A percentile compares a stretch with the other conserved stretches of the same genome.
Evolutionary conservation across 2,329 filamentous ascomycete species (phyloP).

Genomic region (Cercospora canescens): DNA sequence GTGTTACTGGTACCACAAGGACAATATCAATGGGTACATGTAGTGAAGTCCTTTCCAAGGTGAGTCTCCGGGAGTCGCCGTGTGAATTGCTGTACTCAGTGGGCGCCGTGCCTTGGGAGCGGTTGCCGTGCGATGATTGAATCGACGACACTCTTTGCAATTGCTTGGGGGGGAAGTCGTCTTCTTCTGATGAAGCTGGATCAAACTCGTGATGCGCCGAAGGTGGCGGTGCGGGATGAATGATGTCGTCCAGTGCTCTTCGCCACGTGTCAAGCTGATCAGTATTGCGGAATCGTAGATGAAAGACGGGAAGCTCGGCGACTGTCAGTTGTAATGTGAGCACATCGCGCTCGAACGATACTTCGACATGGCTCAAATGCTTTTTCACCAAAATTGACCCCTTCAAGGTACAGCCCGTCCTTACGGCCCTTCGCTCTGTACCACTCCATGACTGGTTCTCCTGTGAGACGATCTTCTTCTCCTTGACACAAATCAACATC

Average conservation of each 20-base stretch:
- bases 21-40: constrained; percentile 95
- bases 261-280: constrained; percentile 89
- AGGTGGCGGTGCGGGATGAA: constrained; percentile 61
- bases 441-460: constrained; percentile 66
- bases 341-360: constrained; percentile 70
- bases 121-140: constrained; percentile 77
- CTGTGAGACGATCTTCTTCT: constrained; percentile 70
- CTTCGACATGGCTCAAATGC: constrained; percentile 88
- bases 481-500: constrained; percentile 99
- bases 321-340: constrained; percentile 90
- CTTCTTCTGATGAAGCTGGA: constrained; percentile 57
- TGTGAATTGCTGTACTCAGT: constrained; percentile 84
- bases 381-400: constrained; percentile 98
- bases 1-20: constrained; percentile 94
- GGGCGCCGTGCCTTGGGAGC: constrained; percentile 82
- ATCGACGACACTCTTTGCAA: constrained; percentile 75
- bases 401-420: constrained; percentile 81
- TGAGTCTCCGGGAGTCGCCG: constrained; percentile 45
- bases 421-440: constrained; percentile 54
- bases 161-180: constrained; percentile 46
- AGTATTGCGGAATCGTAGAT: constrained; percentile 82
- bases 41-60: constrained; percentile 54
- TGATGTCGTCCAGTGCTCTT: constrained; percentile 79
- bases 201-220: constrained; percentile 74
- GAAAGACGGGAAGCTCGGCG: constrained; percentile 87